Base-by-base conservation (phyloP, 495 filamentous ascomycete species). In the Penicillium desertorum region DNA sequence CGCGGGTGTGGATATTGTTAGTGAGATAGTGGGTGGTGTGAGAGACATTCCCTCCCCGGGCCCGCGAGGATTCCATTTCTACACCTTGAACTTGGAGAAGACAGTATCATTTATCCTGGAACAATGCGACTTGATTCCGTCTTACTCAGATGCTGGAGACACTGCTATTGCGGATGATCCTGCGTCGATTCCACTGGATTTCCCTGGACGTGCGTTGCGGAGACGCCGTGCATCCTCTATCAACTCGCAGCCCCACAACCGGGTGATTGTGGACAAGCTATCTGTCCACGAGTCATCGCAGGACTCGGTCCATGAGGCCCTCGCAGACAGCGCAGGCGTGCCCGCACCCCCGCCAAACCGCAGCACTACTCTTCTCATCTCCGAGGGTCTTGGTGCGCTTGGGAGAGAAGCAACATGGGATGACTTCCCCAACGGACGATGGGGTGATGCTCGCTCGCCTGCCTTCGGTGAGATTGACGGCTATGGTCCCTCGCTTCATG, bases 331-430 rank as follows among this genome's bases (percentile, higher is more conserved):
- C 12, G 74, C 73, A 7, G 71, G 63, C 12, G 67, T 76, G 59
- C 75, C 67, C 4, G 73, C 75, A 4, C 47, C 69, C 49, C 70
- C 70, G 12, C 72, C 74, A 65, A 83, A 81, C 29, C 82, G 88
- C 42, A 87, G 87, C 45, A 92, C 89, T 62, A 93, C 91, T 5
- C 83, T 97, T 17, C 90, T 90, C 19, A 96, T 96, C 51, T 95
- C 92, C 0, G 91, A 96, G 77, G 92, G 92, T 4, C 85, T 93
- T 60, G 92, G 92, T 39, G 78, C 88, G n/a, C 80, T 96, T 12
- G 94, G 93, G 32, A 81, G 95, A 58, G 95, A 97, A 76, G 95
- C 95, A 22, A 98, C 94, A 6, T 98, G 94, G 94, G 94, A 98
- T 68, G 94, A 98, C 74, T 98, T 87, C 76, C 94, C 95, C 51